phyloP scores from a whole-genome alignment of 768 basidiomycete genomes.

The Glaciozyma antarctica region DNA sequence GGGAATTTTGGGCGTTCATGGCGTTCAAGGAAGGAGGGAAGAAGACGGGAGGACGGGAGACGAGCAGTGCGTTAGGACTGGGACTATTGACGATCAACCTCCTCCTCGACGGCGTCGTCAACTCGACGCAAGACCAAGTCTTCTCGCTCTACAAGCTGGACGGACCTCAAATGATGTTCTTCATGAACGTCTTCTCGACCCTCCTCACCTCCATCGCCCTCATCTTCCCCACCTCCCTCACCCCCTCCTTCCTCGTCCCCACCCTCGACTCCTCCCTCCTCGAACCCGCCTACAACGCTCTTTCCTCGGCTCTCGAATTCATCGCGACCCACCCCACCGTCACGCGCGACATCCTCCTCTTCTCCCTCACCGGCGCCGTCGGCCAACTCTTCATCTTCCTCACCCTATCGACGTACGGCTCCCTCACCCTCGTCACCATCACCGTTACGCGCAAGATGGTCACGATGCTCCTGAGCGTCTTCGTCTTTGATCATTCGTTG shows the following conservation, averaged over 20 bases:
- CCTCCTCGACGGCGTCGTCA: conserved; percentile 80
- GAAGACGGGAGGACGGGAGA: conserved; percentile 37
- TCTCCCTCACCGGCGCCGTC: conserved; percentile 79
- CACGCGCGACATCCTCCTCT: conserved; percentile 63
- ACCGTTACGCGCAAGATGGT: conserved; percentile 94
- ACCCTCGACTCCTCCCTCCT: conserved; percentile 5
- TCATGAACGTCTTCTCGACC: conserved; percentile 84
- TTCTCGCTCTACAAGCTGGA: conserved; percentile 64
- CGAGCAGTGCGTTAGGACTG: conserved; percentile 58
- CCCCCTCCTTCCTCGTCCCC: conserved; percentile 69
- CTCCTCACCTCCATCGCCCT: conserved; percentile 62
- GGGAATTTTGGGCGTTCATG: conserved; percentile 78
- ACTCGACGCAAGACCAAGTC: conserved; percentile 95
- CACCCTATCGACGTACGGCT: conserved; percentile 62
- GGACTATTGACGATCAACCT: conserved; percentile 75
- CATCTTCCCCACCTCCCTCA: conserved; percentile 33
- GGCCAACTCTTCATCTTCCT: conserved; percentile 98
- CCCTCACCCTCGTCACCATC: conserved; percentile 71
- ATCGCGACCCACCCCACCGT: conserved; percentile 67
- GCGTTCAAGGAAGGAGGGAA: conserved; percentile 45
- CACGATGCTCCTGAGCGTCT: conserved; percentile 91
- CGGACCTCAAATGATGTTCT: conserved; percentile 99
- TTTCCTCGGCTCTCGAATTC: conserved; percentile 61
- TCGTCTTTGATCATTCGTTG: conserved; percentile 80
- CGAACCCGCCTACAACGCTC: conserved; percentile 52